Evolutionary conservation across 1,139 yeast species (phyloP), one percentile per base, ranked within the genome.

Genomic region (Yamadazyma taylorii): DNA sequence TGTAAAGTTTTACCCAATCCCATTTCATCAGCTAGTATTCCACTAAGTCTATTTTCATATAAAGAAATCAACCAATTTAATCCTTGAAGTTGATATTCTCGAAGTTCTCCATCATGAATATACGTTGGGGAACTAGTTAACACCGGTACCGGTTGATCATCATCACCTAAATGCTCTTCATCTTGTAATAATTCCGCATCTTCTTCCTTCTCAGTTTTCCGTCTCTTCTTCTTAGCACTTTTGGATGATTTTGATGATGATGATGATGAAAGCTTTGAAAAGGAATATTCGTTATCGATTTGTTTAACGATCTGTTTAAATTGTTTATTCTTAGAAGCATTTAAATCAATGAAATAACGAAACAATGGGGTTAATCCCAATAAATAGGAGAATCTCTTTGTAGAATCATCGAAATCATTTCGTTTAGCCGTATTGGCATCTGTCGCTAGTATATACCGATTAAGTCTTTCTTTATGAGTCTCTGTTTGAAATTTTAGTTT

Each of bases 121-220:
- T 73, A 92, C 10, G 78, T 63, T 0, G 98, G 98, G 1, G 94
- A 81, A 50, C 86, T 92, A 0, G 92, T 81, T 46, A 88, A 70
- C 7, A 84, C 78, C 1, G 85, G 79, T 3, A 76, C 65, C 25
- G 75, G 78, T 30, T 55, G 50, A 21, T 63, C 70, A 31, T 63
- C 82, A 36, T 76, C 82, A 21, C 43, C 49, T 2, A 63, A 59
- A 34, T 67, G 69, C 41, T 80, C 92, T 54, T 87, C 96, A 35
- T 84, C 95, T 46, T 77, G 75, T 50, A 90, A 68, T 40, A 88
- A 68, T 58, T 88, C 96, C 1, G 88, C 95, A 58, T 88, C 97
- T 57, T 90, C 97, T 54, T 90, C 96, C 58, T 85, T 83, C 58
- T 87, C 95, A 0, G 94, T 82, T 56, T 86, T 86, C 42, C 95